A percentile compares a stretch with the other conserved stretches of the same genome.
Evolutionary conservation across 495 filamentous ascomycete genomes (phyloP).

Genomic region (Penicillium simplicissimum): DNA sequence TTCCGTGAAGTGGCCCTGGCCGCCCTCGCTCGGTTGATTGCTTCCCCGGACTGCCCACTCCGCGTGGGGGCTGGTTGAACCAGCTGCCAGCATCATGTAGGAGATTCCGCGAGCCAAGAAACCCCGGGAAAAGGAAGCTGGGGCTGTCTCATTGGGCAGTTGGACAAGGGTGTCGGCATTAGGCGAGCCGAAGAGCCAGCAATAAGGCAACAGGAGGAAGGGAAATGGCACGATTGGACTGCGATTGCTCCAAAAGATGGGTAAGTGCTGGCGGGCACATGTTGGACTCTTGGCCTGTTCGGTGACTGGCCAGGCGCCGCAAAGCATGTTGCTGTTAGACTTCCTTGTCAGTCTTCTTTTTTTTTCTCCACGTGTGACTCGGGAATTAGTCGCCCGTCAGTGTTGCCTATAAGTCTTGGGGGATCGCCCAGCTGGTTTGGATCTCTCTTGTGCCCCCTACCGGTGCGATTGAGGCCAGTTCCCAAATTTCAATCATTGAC

Average conservation of each 20-base stretch:
- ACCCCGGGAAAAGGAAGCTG: conserved; percentile 5
- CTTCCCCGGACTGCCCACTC: conserved; percentile 22
- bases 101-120: conserved; percentile 19
- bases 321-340: background rate
- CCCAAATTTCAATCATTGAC: background rate
- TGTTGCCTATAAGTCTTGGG: background rate
- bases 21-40: conserved; percentile 18
- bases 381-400: too few relatives aligned
- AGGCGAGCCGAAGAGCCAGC: background rate
- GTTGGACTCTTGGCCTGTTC: background rate
- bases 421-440: background rate
- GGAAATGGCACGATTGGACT: background rate
- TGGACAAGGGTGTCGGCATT: background rate
- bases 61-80: conserved; percentile 3
- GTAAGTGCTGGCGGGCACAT: background rate
- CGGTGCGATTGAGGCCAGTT: background rate
- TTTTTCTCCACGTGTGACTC: background rate
- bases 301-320: background rate
- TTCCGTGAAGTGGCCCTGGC: background rate
- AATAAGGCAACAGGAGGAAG: background rate
- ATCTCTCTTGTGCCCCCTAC: background rate
- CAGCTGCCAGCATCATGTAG: background rate
- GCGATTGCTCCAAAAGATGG: background rate
- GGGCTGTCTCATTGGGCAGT: conserved; percentile 5
- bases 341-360: background rate